Base-by-base conservation (phyloP, 129 eudicot species). In the Escallonia herrerae region DNA sequence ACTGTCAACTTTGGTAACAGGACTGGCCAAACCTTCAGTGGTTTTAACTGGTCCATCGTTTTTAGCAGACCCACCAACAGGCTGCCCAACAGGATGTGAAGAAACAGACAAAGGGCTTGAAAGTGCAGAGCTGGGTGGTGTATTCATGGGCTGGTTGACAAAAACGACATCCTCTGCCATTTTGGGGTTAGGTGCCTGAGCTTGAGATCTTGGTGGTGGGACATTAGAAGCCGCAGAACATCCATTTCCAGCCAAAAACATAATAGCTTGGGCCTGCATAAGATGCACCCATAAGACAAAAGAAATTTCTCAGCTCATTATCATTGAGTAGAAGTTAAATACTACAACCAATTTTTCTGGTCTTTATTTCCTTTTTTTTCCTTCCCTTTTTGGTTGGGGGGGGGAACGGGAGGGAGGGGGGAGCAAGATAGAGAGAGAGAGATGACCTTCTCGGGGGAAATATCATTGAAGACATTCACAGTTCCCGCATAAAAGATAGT, bases 401-500 rank as follows among this genome's bases (percentile, higher is more conserved):
- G 12, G 14, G 11, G 6, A 43, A 15, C 42, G 46, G 46, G 22
- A 2, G 22, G 2, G 67, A 2, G 54, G 5, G 33, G 65, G 50
- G 65, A 39, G 48, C 2, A 8, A 38, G 39, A n/a, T n/a, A 67
- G 50, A 46, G 39, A 49, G 43, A 50, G 51, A 60, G 40, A 40
- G 59, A 40, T 75, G 14, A 85, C 96, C 96, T 84, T 85, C 72
- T 85, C 83, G 51, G 87, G 96, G 46, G 96, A 79, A 77, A 88
- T 71, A 63, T 14, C 78, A 64, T 82, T 87, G 58, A 76, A 88
- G 55, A 84, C 96, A 67, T 72, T 79, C 71, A 88, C 89, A 39
- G 71, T 74, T 53, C 96, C 96, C 13, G 64, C 89, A 67, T 88
- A 88, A 75, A 88, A 82, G 60, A 88, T 85, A 78, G 96, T 88